phyloP scores from a whole-genome alignment of 2,329 filamentous ascomycete genomes.

The Madurella fahalii region DNA sequence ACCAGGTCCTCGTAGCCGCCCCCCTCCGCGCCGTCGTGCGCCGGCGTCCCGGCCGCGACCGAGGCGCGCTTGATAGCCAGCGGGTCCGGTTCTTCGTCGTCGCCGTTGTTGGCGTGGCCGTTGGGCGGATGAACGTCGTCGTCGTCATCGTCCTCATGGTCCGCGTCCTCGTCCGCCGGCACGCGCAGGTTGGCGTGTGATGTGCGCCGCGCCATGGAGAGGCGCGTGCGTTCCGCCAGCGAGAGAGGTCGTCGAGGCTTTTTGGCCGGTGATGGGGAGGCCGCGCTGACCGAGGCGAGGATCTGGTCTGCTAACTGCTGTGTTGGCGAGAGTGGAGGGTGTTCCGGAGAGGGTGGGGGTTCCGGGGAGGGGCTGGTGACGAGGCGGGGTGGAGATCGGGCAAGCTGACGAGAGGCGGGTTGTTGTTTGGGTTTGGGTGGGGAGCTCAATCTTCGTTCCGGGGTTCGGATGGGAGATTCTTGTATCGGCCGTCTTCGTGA shows the following conservation, averaged over 20 bases:
- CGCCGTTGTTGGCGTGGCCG: slow-evolving; percentile 32
- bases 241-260: slow-evolving; percentile 55
- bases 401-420: not conserved
- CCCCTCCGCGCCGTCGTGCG: slow-evolving; percentile 28
- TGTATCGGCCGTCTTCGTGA: not conserved
- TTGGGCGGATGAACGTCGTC: no score
- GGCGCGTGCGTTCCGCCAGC: slow-evolving; percentile 72
- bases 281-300: slow-evolving; percentile 49
- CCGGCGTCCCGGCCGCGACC: not conserved
- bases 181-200: slow-evolving; percentile 33
- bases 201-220: slow-evolving; percentile 66
- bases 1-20: slow-evolving; percentile 48
- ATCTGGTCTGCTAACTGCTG: slow-evolving; percentile 55
- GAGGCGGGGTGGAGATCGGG: not conserved
- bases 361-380: not conserved
- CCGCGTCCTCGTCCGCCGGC: slow-evolving; percentile 16
- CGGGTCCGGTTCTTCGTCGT: slow-evolving; percentile 22
- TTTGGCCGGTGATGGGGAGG: slow-evolving; percentile 56
- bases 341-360: slow-evolving; percentile 8
- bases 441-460: slow-evolving; percentile 7
- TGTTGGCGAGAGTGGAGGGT: slow-evolving; percentile 31
- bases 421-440: slow-evolving; percentile 4
- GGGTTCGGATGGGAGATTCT: slow-evolving; percentile 10
- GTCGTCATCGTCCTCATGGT: not conserved
- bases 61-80: slow-evolving; percentile 15